Evolutionary conservation across 495 filamentous ascomycete species (phyloP), one percentile per base, ranked within the genome.

Genomic region (Viridothelium virens): DNA sequence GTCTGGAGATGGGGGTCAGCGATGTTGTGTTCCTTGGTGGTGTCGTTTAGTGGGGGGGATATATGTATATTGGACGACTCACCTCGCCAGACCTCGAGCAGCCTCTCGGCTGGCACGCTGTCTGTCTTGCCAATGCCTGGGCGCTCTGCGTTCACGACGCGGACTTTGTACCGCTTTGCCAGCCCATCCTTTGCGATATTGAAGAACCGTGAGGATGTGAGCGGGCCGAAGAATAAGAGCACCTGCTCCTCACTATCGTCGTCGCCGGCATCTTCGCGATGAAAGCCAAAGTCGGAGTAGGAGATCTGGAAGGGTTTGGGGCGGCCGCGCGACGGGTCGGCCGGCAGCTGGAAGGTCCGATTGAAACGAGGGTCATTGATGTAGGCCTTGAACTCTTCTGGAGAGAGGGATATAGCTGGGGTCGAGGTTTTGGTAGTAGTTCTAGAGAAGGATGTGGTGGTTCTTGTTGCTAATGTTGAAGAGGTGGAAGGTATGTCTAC

Each of bases 81-180:
- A 71, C 70, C 70, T n/a, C 69, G 65, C 65, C 66, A 72, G n/a
- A 65, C 64, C 16, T 39, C 11, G 10, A 72, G 68, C 12, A 68
- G 53, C 48, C 70, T 38, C 36, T 68, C 10, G 14, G 63, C 36
- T 16, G 61, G 41, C 2, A 70, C 68, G 14, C 56, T 36, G 38
- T 70, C 68, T 53, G 38, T 72, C 2, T 68, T 68, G 38, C 70
- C 70, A 18, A 72, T 70, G 31, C 70, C 68, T 3, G 70, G 70
- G 44, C 70, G 66, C 47, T 72, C 68, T 44, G 68, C 56, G 62
- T 68, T 64, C 3, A 72, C 66, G 18, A 72, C 68, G 5, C 70
- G 38, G 14, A 72, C 68, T 3, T 67, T 64, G 50, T 68, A 37
- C 14, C 9, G 63, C 46, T 66, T 70, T 16, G 70, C 70, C 7